Conservation (phyloP, 768 basidiomycete genomes). For the Podaxis sp. region DNA sequence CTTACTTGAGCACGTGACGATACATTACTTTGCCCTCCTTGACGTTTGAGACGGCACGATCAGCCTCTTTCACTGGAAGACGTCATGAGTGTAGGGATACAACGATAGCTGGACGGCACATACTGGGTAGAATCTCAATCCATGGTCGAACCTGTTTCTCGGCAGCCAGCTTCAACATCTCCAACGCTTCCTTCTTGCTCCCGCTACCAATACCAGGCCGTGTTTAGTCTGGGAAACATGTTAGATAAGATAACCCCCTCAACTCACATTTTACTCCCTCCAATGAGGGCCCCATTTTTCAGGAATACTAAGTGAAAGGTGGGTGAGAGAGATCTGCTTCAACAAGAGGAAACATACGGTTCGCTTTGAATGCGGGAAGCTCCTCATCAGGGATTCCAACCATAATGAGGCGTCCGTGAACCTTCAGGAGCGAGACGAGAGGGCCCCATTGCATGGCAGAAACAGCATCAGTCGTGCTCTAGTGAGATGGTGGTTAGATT, state of each 20-base stretch:
- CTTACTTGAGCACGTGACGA: not conserved
- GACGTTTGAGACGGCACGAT: not conserved
- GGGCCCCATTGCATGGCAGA: slow-evolving; percentile 29
- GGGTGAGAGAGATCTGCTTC: slow-evolving; percentile 10
- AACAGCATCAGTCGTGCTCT: slow-evolving; percentile 29
- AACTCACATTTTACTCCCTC: slow-evolving; percentile 30
- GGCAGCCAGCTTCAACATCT: slow-evolving; percentile 59
- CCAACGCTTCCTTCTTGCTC: slow-evolving; percentile 52
- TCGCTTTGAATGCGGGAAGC: slow-evolving; percentile 35
- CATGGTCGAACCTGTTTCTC: slow-evolving; percentile 51
- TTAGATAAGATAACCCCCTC: not conserved
- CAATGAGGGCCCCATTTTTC: slow-evolving; percentile 24
- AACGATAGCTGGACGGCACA: not conserved
- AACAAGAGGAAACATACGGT: slow-evolving; percentile 26
- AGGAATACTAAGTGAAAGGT: slow-evolving; percentile 19
- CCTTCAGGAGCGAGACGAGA: slow-evolving; percentile 42
- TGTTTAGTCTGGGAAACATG: not conserved
- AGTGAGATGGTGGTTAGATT: not conserved
- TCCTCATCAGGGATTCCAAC: slow-evolving; percentile 55
- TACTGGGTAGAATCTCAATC: slow-evolving; percentile 42
- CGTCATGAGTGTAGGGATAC: not conserved
- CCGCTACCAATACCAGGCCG: slow-evolving; percentile 41
- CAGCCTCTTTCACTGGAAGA: not conserved
- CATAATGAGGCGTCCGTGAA: slow-evolving; percentile 54
- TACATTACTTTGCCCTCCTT: not conserved